Evolutionary conservation across 345 rosid genomes (phyloP).

Genomic region (Populus pruinosa): DNA sequence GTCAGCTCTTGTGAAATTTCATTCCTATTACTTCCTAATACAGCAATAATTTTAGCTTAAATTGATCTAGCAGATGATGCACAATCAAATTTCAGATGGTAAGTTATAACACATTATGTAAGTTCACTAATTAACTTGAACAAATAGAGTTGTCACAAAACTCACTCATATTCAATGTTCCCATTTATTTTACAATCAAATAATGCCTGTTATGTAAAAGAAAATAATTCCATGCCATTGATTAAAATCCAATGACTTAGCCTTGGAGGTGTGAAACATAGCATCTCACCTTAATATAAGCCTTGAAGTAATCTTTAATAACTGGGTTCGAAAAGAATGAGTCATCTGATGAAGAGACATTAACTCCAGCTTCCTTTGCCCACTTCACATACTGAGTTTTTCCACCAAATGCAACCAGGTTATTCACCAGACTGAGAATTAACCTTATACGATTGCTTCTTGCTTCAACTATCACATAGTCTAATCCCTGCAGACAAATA

Average conservation of each 20-base stretch:
- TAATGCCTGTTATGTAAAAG: not conserved
- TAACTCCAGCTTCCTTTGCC: slow-evolving; percentile 35
- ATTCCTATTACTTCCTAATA: not conserved
- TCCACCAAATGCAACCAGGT: slow-evolving; percentile 49
- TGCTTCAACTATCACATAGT: slow-evolving; percentile 46
- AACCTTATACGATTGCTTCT: slow-evolving; percentile 36
- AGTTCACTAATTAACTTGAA: not conserved
- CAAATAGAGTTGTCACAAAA: not conserved
- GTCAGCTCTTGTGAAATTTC: not conserved
- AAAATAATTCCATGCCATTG: slow-evolving; percentile 4
- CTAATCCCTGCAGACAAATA: slow-evolving; percentile 35
- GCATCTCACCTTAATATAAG: slow-evolving; percentile 33
- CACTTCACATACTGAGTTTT: slow-evolving; percentile 47
- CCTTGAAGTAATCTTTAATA: slow-evolving; percentile 34
- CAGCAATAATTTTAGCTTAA: not conserved
- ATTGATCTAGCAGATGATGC: not conserved
- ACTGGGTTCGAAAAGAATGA: slow-evolving; percentile 33
- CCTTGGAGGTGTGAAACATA: not conserved
- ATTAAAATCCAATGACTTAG: not conserved
- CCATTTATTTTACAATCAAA: not conserved
- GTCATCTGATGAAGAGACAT: slow-evolving; percentile 31
- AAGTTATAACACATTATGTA: not conserved
- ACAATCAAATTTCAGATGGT: not conserved
- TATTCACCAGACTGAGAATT: slow-evolving; percentile 49
- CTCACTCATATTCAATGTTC: not conserved